Evolutionary conservation across 2,329 filamentous ascomycete genomes (phyloP), one percentile per base, ranked within the genome.

Genomic region (Colletotrichum gigasporum): DNA sequence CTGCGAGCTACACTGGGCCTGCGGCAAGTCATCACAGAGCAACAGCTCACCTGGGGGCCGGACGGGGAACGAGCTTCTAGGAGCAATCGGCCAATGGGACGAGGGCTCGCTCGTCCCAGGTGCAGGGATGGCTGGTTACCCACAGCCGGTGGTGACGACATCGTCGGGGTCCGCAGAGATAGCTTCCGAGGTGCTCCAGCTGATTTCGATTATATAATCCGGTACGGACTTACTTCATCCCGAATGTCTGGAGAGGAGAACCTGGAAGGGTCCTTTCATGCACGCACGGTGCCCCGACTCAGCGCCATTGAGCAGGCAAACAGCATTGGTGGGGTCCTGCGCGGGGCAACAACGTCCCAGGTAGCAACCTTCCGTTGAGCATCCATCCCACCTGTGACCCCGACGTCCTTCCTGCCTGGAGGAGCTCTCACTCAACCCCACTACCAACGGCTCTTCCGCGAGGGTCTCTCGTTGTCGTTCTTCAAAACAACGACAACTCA

Each of bases 371-470:
- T 14, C 16, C 24, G 32, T 39, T 32, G 51, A 44, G 51, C 28
- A 28, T 45, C 53, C 39, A 39, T 50, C 24, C 55, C 39, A 44
- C 26, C 51, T 54, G 26, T 54, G 12, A 24, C 51, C 39, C 54
- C 50, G 20, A 56, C 44, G 35, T 37, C 45, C 35, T 57, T 63
- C 51, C 63, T 63, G 58, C 58, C 44, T 63, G 20, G 51, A 65
- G 63, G n/a, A n/a, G n/a, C n/a, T n/a, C n/a, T n/a, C 58, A 63
- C 14, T 18, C 30, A 30, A 65, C 63, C 63, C 63, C 63, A 65
- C 63, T 45, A 63, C 44, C 30, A 44, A 55, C 57, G 30, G 47
- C 56, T 63, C 60, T 62, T 55, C 45, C 18, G 32, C 57, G 57
- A 62, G 56, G 62, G 50, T 62, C 48, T 64, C 35, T 32, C n/a